A percentile compares a stretch with the other conserved stretches of the same genome.
These are phyloP conservation scores for Samsoniella hepiali DNA, from an alignment of 2,329 filamentous ascomycete species.

Conservation along the genomic window DNA sequence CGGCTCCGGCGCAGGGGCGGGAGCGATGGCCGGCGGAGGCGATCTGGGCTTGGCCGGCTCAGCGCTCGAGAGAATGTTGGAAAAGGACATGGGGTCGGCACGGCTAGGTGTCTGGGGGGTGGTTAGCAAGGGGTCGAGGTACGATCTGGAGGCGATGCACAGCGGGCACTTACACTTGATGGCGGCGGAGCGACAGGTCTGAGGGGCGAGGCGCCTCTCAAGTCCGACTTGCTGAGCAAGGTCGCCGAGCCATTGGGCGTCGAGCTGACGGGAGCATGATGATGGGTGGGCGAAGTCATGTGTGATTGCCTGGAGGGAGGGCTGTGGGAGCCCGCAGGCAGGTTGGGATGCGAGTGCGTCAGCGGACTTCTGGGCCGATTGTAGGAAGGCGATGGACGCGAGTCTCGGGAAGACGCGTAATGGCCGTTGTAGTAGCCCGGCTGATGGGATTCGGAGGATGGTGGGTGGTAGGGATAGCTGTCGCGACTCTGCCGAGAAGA, in stretches of 20 bases:
- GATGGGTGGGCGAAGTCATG: constrained; percentile 48
- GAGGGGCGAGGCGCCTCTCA: constrained; percentile 38
- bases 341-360: constrained; percentile 48
- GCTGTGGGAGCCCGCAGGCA: constrained; percentile 41
- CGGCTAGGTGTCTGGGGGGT: constrained; percentile 64
- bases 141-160: constrained; percentile 5
- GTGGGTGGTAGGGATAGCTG: constrained; percentile 44
- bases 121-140: not conserved
- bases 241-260: constrained; percentile 40
- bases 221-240: constrained; percentile 39
- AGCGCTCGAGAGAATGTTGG: constrained; percentile 83
- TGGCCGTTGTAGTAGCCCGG: constrained; percentile 47
- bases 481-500: constrained; percentile 44
- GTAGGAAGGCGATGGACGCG: constrained; percentile 37
- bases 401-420: constrained; percentile 44
- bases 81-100: constrained; percentile 91
- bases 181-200: constrained; percentile 37
- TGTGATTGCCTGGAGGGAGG: constrained; percentile 38
- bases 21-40: constrained; percentile 39
- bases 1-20: constrained; percentile 27
- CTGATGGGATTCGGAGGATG: constrained; percentile 40
- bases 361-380: constrained; percentile 48
- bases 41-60: constrained; percentile 59
- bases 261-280: constrained; percentile 41
- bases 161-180: constrained; percentile 33